Evolutionary conservation across 768 basidiomycete genomes (phyloP).

Genomic region (Cyclocybe aegerita): DNA sequence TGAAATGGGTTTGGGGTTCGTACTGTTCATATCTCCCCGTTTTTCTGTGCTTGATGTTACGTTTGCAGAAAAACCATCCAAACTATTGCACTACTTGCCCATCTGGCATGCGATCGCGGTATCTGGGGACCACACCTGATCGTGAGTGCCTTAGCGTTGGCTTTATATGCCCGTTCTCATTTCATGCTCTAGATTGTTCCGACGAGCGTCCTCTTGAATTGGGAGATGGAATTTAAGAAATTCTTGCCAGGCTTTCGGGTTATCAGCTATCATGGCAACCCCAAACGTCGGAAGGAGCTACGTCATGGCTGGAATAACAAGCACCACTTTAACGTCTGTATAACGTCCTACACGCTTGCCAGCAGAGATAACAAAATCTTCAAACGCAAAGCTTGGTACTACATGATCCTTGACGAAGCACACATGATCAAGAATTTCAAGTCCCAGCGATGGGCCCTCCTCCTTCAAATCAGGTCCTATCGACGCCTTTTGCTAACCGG

Average conservation of each 20-base stretch:
- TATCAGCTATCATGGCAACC: slow-evolving; percentile 87
- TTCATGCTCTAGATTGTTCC: slow-evolving; percentile 68
- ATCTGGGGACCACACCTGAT: slow-evolving; percentile 95
- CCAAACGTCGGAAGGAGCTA: slow-evolving; percentile 86
- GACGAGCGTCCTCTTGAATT: slow-evolving; percentile 91
- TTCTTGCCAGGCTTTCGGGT: slow-evolving; percentile 88
- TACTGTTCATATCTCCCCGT: slow-evolving; percentile 7
- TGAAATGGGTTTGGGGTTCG: slow-evolving; percentile 93
- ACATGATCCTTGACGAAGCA: slow-evolving; percentile 94
- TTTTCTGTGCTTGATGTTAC: background rate
- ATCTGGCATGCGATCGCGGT: slow-evolving; percentile 86
- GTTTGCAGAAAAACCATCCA: slow-evolving; percentile 86
- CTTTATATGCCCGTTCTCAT: slow-evolving; percentile 11
- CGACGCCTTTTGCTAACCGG: slow-evolving; percentile 90
- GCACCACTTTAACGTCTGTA: slow-evolving; percentile 89
- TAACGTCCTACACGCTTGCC: slow-evolving; percentile 93
- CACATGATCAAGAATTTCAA: slow-evolving; percentile 99
- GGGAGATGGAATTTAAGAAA: slow-evolving; percentile 97
- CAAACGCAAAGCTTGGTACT: slow-evolving; percentile 92
- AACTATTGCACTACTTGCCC: slow-evolving; percentile 90
- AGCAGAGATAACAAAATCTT: slow-evolving; percentile 89
- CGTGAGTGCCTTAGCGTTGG: slow-evolving; percentile 33
- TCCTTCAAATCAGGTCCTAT: slow-evolving; percentile 86
- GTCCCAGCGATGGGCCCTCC: slow-evolving; percentile 89
- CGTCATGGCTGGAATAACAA: slow-evolving; percentile 91